Evolutionary conservation across 2,329 filamentous ascomycete genomes (phyloP).

Genomic region (Fusarium sarcochroum): DNA sequence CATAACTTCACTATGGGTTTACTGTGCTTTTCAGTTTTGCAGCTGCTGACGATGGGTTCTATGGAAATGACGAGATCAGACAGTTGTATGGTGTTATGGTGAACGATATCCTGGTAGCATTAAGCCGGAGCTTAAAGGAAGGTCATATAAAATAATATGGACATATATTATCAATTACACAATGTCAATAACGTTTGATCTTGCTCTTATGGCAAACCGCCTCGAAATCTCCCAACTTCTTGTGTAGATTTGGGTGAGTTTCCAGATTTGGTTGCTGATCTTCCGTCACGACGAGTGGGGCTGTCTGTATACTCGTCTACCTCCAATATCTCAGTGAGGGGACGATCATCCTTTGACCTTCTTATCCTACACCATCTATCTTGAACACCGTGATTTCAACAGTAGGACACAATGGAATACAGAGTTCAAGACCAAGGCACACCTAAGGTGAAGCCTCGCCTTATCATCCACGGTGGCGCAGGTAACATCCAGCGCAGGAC

Average conservation of each 20-base stretch:
- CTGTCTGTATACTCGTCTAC: neutral
- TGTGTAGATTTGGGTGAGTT: neutral
- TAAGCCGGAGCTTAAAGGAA: neutral
- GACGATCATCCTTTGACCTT: constrained; percentile 9
- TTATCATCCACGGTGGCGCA: constrained; percentile 81
- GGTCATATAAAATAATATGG: constrained; percentile 1
- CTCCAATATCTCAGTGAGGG: constrained; percentile 16
- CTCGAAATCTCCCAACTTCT: neutral
- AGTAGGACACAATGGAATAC: constrained; percentile 58
- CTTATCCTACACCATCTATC: neutral
- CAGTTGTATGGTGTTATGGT: constrained; percentile 18
- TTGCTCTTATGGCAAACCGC: neutral
- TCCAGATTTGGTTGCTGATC: neutral
- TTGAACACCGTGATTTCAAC: neutral
- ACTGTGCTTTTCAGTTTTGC: neutral
- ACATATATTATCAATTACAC: neutral
- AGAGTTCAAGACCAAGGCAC: constrained; percentile 40
- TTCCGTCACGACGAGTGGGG: constrained; percentile 21
- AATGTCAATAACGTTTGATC: neutral
- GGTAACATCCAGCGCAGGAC: constrained; percentile 75
- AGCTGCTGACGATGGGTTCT: neutral
- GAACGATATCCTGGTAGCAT: neutral
- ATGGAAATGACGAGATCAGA: constrained; percentile 3
- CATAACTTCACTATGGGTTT: neutral
- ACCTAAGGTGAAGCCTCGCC: constrained; percentile 62